A percentile compares a stretch with the other conserved stretches of the same genome.
Evolutionary conservation across 2,329 filamentous ascomycete genomes (phyloP).

Genomic region (Neospermospora avenae): DNA sequence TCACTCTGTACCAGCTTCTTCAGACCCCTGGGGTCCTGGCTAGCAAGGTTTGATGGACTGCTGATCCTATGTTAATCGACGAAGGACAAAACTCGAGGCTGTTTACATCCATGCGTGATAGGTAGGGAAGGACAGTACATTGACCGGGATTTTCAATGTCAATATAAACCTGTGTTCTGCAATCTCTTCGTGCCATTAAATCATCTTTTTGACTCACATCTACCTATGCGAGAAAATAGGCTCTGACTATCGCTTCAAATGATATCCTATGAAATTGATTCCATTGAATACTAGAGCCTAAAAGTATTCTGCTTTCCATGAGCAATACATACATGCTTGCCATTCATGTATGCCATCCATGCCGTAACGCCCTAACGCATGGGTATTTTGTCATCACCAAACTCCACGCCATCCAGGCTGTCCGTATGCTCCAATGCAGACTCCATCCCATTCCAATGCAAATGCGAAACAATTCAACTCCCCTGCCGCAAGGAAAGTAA

Average conservation of each 20-base stretch:
- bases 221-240: too few relatives aligned
- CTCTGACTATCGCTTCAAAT: too few relatives aligned
- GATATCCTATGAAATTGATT: too few relatives aligned
- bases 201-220: too few relatives aligned
- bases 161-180: too few relatives aligned
- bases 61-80: not conserved
- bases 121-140: too few relatives aligned
- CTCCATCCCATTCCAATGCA: not conserved
- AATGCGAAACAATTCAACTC: not conserved
- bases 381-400: not conserved
- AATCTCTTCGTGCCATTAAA: too few relatives aligned
- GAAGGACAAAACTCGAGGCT: not conserved
- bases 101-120: not conserved
- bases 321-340: too few relatives aligned
- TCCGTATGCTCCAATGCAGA: not conserved
- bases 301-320: not conserved
- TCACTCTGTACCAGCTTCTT: not conserved
- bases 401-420: not conserved
- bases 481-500: not conserved
- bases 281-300: too few relatives aligned
- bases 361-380: not conserved
- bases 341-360: not conserved
- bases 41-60: not conserved
- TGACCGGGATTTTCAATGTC: too few relatives aligned
- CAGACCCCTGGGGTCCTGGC: too few relatives aligned